Conservation (phyloP, 352 stramenopile species). For the Albugo laibachii region DNA sequence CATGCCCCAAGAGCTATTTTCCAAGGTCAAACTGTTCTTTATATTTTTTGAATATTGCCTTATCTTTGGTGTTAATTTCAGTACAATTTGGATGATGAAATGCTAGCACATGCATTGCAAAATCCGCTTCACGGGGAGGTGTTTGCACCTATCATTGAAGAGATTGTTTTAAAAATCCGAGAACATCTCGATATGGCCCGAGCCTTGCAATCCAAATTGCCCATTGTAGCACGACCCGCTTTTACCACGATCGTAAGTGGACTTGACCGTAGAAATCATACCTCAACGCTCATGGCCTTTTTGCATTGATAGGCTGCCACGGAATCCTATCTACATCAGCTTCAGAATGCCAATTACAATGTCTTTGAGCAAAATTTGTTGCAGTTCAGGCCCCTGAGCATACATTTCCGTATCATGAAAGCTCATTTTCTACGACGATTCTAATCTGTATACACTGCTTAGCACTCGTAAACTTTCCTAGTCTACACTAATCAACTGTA, state of each 20-base stretch:
- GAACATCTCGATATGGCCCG: constrained; percentile 62
- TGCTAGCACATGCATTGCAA: constrained; percentile 37
- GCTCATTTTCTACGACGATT: constrained; percentile 63
- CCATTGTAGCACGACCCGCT: constrained; percentile 23
- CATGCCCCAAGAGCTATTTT: constrained; percentile 62
- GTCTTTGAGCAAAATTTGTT: constrained; percentile 38
- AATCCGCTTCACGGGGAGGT: constrained; percentile 37
- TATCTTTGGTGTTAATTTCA: constrained; percentile 10
- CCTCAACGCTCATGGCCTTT: neutral
- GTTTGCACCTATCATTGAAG: constrained; percentile 69
- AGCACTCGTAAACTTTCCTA: neutral
- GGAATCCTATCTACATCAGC: constrained; percentile 32
- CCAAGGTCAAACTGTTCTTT: constrained; percentile 18
- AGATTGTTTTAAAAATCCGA: constrained; percentile 67
- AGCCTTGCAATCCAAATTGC: constrained; percentile 28
- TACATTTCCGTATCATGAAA: constrained; percentile 59
- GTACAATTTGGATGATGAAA: constrained; percentile 27
- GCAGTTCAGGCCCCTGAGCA: constrained; percentile 24
- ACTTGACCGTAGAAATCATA: neutral
- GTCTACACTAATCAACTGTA: too few relatives aligned
- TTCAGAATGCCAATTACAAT: constrained; percentile 67
- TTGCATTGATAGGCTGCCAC: constrained; percentile 9
- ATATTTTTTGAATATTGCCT: neutral
- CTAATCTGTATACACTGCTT: constrained; percentile 11
- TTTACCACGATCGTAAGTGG: constrained; percentile 44